Evolutionary conservation across 306 rosid genomes (phyloP), one percentile per base, ranked within the genome.

Genomic region (Begonia fuchsioides): DNA sequence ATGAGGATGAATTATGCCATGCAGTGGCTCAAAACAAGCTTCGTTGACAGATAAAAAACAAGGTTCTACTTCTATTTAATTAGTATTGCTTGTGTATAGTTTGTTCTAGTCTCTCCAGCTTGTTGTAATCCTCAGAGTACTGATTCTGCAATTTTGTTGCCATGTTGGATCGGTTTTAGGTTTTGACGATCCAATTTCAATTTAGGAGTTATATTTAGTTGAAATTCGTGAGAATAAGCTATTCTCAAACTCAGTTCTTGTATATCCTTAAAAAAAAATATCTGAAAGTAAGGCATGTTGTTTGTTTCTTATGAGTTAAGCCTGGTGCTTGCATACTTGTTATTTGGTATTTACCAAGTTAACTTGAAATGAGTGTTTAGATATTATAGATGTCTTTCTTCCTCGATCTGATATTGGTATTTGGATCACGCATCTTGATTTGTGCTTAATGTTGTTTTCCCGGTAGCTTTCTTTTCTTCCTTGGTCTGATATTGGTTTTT

Each of bases 1-100:
- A 74, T n/a, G 98, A 85, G 74, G 98, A 90, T 17, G 97, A 90
- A 57, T 68, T 84, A 45, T 90, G 97, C 55, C 80, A 90, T 65
- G 97, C 97, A 44, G 97, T 90, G 61, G 92, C 94, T 57, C 97
- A 90, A 72, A 90, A 90, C 56, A 90, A 81, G 53, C 97, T 84
- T 61, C 87, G 67, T 54, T 83, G 73, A 81, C 13, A 16, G 11
- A 17, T 11, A 16, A 51, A 56, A 47, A 26, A 26, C 8, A 26
- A 26, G 26, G 52, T 16, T 62, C 49, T 58, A 47, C 26, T 50
- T 32, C 39, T 49, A 20, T 41, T 45, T 15, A 32, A 15, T 55
- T 41, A 51, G 58, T 65, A 66, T 32, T 11, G 44, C 58, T 47
- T 53, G 61, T 81, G 68, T 81, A 79, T 70, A 88, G 67, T 58